A percentile compares a stretch with the other conserved stretches of the same genome.
Evolutionary conservation across 768 basidiomycete species (phyloP).

Genomic region (Roridomyces roridus): DNA sequence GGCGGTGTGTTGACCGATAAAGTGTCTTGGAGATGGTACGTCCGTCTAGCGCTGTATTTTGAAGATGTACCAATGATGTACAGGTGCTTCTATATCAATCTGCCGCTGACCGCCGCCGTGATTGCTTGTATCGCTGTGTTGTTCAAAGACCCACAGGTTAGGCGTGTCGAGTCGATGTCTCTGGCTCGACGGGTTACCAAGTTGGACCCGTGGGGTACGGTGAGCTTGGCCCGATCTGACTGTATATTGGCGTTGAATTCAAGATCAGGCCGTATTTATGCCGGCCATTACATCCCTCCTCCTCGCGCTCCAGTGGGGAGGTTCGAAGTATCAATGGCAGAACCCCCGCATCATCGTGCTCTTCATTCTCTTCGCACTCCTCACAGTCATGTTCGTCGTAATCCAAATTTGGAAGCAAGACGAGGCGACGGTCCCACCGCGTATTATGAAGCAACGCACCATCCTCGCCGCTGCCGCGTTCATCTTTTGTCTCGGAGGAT

Average conservation of each 20-base stretch:
- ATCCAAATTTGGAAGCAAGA: conserved; percentile 24
- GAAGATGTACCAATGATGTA: not conserved
- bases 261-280: conserved; percentile 13
- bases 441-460: conserved; percentile 19
- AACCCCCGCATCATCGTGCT: conserved; percentile 26
- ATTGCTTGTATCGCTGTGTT: not conserved
- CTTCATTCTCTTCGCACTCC: conserved; percentile 23
- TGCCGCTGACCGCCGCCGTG: conserved; percentile 10
- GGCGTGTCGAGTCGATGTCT: too few species aligned
- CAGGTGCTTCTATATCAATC: conserved; percentile 41
- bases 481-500: conserved; percentile 12
- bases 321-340: conserved; percentile 47
- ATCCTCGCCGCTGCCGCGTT: conserved; percentile 13
- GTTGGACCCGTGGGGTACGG: too few species aligned
- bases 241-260: conserved; percentile 13
- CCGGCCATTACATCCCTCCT: conserved; percentile 22
- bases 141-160: too few species aligned
- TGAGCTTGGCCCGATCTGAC: conserved; percentile 5
- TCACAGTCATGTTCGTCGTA: conserved; percentile 16
- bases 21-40: conserved; percentile 43
- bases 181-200: too few species aligned
- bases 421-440: conserved; percentile 22
- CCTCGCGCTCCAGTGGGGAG: conserved; percentile 53
- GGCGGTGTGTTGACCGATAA: conserved; percentile 36
- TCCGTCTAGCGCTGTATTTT: not conserved